Evolutionary conservation across 345 rosid species (phyloP).

Genomic region (Syzygium jambos): DNA sequence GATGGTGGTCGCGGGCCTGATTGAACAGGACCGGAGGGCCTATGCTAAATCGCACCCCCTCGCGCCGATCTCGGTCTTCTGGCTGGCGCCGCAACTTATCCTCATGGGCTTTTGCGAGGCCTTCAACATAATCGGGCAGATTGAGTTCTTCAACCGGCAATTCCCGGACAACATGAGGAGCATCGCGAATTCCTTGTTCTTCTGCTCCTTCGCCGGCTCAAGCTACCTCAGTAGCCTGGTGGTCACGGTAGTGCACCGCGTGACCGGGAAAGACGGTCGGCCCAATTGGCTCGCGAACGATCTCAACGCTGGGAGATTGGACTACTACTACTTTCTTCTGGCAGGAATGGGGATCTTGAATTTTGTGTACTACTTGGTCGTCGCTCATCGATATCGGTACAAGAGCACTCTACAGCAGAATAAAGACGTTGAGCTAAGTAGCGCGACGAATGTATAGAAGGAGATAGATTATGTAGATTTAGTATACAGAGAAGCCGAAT

Average conservation of each 20-base stretch:
- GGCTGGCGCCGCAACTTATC: conserved; percentile 57
- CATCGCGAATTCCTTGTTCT: conserved; percentile 41
- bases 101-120: conserved; percentile 53
- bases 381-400: conserved; percentile 35
- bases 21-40: conserved; percentile 39
- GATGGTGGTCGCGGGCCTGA: conserved; percentile 36
- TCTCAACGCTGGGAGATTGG: conserved; percentile 41
- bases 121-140: conserved; percentile 44
- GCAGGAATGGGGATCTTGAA: conserved; percentile 43
- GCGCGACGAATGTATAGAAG: neutral
- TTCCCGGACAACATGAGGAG: conserved; percentile 63
- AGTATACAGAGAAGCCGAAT: neutral
- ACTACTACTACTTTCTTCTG: conserved; percentile 41
- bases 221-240: conserved; percentile 28
- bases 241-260: conserved; percentile 22
- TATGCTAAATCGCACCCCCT: conserved; percentile 10
- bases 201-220: conserved; percentile 24
- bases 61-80: conserved; percentile 29
- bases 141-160: conserved; percentile 56
- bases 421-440: conserved; percentile 6
- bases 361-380: conserved; percentile 32
- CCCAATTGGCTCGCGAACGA: conserved; percentile 51
- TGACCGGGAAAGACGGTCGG: conserved; percentile 23
- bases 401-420: conserved; percentile 14
- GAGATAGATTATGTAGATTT: neutral